Evolutionary conservation across 148 eudicot species (phyloP), one percentile per base, ranked within the genome.

Genomic region (Cornus kousa): DNA sequence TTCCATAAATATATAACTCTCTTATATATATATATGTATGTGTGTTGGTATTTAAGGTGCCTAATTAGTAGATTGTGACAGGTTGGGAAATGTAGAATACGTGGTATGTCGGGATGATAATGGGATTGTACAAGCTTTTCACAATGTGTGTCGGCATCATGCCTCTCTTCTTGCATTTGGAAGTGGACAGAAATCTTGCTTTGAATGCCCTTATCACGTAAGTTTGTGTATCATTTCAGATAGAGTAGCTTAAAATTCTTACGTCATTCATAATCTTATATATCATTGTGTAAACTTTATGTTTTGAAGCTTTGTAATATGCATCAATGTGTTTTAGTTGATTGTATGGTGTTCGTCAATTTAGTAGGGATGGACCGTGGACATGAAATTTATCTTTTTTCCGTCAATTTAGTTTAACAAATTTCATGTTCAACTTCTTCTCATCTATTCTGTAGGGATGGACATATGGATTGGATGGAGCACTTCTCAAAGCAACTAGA

Each of bases 71-170:
- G 14, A 73, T 48, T 78, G 48, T 74, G 65, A 53, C 94, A 96
- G 99, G 86, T 87, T 96, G 87, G 99, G 98, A 77, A 86, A 81
- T 77, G 86, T 90, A 68, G 99, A 96, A 64, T 93, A 89, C 82
- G 92, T 96, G 64, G 91, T 93, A 46, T 96, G 95, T 81, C 91
- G 92, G 24, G 95, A 92, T 85, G 85, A 78, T 77, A 79, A 81
- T 37, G 97, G 95, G 11, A 73, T 81, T 71, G 71, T 96, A 59
- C 87, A 70, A 77, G 98, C 93, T 35, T 96, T 93, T 87, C 99
- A 96, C 85, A 96, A 96, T 80, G 99, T 92, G 57, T 96, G 99
- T 80, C 95, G 99, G 71, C 99, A 96, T 88, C 99, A 92, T 86
- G 99, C 97, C 33, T 93, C 99, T 66, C 79, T 91, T 85, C 79